phyloP scores from a whole-genome alignment of 2,329 filamentous ascomycete genomes.

The Sphaerulina populicola region DNA sequence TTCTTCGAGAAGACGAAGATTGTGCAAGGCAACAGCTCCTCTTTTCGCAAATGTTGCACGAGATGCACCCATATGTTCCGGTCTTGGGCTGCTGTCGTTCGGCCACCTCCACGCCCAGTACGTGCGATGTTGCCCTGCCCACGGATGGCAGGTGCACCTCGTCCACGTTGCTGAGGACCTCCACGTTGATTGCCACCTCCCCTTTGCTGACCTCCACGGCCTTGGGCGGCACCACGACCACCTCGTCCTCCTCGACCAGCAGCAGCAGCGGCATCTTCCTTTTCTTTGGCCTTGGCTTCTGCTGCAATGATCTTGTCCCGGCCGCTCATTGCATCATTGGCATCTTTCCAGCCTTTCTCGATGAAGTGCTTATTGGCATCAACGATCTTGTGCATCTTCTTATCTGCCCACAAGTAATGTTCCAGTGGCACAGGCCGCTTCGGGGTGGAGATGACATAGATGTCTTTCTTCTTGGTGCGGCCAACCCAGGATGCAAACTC shows the following conservation, averaged over 20 bases:
- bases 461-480: slow-evolving; percentile 95
- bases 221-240: slow-evolving; percentile 42
- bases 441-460: slow-evolving; percentile 95
- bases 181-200: slow-evolving; percentile 40
- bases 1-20: slow-evolving; percentile 99
- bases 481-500: slow-evolving; percentile 99
- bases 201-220: slow-evolving; percentile 46
- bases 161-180: slow-evolving; percentile 45
- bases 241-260: slow-evolving; percentile 46
- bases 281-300: slow-evolving; percentile 42
- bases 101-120: slow-evolving; percentile 72
- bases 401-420: slow-evolving; percentile 89
- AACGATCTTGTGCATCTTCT: slow-evolving; percentile 89
- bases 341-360: slow-evolving; percentile 90
- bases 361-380: slow-evolving; percentile 85
- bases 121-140: slow-evolving; percentile 80
- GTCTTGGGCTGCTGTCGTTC: slow-evolving; percentile 85
- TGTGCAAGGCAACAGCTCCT: slow-evolving; percentile 78
- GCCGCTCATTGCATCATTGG: slow-evolving; percentile 71
- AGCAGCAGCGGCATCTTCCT: slow-evolving; percentile 39
- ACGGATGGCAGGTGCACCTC: slow-evolving; percentile 48
- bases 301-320: slow-evolving; percentile 63
- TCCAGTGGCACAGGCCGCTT: slow-evolving; percentile 92
- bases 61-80: slow-evolving; percentile 95
- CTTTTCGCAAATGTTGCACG: slow-evolving; percentile 81